phyloP scores from a whole-genome alignment of 129 eudicot genomes.

The Rutidosis leptorrhynchoides region DNA sequence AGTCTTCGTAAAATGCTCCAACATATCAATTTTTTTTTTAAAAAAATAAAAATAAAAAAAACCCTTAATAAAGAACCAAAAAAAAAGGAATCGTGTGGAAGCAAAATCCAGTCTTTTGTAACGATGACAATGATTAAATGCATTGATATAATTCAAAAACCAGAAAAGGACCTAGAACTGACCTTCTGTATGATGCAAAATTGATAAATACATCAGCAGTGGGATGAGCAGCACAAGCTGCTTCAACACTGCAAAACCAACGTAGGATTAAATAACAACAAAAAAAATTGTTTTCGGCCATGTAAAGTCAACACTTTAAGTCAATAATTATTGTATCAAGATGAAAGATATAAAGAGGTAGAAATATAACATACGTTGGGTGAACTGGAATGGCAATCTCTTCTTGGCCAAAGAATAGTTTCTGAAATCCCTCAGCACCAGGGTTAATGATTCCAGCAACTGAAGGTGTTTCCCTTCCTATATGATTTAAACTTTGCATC shows the following conservation, averaged over 20 bases:
- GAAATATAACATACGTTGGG: constrained; percentile 53
- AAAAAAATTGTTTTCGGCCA: neutral
- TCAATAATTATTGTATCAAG: neutral
- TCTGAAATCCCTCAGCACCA: constrained; percentile 98
- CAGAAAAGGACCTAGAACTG: constrained; percentile 13
- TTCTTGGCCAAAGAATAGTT: constrained; percentile 95
- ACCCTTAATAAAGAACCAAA: neutral
- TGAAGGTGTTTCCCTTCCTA: constrained; percentile 97
- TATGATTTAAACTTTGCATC: constrained; percentile 11
- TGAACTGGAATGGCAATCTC: constrained; percentile 98
- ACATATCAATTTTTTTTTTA: neutral
- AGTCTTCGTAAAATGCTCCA: neutral
- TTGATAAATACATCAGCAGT: constrained; percentile 97
- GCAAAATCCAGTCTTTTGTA: neutral
- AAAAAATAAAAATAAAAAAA: too few species aligned
- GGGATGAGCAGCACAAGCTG: constrained; percentile 95
- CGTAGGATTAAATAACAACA: neutral
- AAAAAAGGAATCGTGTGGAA: neutral
- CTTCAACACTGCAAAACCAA: constrained; percentile 66
- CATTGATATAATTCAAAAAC: neutral
- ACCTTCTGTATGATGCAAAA: constrained; percentile 96
- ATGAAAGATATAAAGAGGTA: neutral
- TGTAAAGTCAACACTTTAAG: constrained; percentile 3
- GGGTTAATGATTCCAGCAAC: constrained; percentile 99
- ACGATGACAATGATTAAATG: neutral